These are phyloP conservation scores for Phytophthora pisi DNA, from an alignment of 352 stramenopile genomes.

Conservation along the genomic window DNA sequence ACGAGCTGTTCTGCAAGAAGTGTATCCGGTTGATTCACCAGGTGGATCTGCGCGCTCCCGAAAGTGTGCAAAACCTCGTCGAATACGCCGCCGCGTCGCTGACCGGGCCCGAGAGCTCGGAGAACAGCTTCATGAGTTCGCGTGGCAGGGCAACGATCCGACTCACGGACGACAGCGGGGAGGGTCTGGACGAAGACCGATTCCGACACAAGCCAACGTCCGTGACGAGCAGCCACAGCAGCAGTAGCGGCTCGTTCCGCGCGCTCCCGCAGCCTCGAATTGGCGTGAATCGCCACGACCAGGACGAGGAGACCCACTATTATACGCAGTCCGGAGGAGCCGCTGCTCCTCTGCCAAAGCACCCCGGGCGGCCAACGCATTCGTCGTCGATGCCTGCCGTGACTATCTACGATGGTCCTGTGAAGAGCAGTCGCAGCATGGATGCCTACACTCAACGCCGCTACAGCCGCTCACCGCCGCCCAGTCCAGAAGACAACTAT, in stretches of 20 bases:
- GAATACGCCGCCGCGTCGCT: conserved; percentile 47
- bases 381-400: conserved; percentile 36
- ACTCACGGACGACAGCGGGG: conserved; percentile 43
- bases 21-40: conserved; percentile 68
- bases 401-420: conserved; percentile 25
- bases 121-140: conserved; percentile 25
- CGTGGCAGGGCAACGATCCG: conserved; percentile 31
- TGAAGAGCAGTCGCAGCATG: conserved; percentile 29
- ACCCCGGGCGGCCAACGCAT: conserved; percentile 21
- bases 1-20: conserved; percentile 73
- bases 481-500: conserved; percentile 16
- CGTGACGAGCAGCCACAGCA: conserved; percentile 37
- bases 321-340: conserved; percentile 9
- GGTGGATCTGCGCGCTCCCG: conserved; percentile 61
- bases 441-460: conserved; percentile 22
- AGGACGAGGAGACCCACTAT: conserved; percentile 10
- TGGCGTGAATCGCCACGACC: conserved; percentile 11
- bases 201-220: conserved; percentile 12
- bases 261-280: conserved; percentile 34
- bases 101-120: conserved; percentile 27
- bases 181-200: conserved; percentile 18
- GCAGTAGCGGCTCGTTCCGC: conserved; percentile 29
- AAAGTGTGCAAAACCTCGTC: conserved; percentile 47
- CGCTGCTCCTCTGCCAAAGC: conserved; percentile 18
- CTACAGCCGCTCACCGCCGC: conserved; percentile 18